Evolutionary conservation across 106 monocot species (phyloP), one percentile per base, ranked within the genome.

Genomic region (Platanthera zijinensis): DNA sequence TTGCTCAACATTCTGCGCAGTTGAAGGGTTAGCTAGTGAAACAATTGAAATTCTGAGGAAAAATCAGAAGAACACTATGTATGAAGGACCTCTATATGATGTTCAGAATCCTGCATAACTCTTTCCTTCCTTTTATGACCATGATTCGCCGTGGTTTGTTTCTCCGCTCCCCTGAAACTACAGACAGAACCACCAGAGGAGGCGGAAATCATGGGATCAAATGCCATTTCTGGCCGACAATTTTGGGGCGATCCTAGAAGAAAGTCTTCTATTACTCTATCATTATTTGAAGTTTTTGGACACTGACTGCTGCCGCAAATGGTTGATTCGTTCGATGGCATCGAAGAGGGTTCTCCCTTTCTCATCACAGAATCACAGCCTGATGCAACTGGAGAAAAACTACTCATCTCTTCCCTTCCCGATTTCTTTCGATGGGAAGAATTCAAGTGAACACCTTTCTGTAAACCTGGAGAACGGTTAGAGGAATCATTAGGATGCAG

Each of bases 81-180:
- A 5, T 11, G 0, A 2, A 39, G 3, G 77, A 95, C 95, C 95
- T 96, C 95, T 49, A 88, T 89, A 3, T 83, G 86, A 75, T 88
- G 86, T 75, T 82, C 88, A 18, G 85, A 84, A 49, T 88, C 95
- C n/a, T 84, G 87, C 10, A 48, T 70, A 74, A 84, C 83, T 74
- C 84, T 83, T 19, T 50, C 81, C 81, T 95, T 92, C 69, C 95
- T 87, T 76, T 92, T 92, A 39, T 66, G 54, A 47, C 79, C 73
- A 48, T 75, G 73, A 77, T 54, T 73, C 32, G 76, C 74, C 5
- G 57, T 64, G 14, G 50, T 86, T 76, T 73, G 82, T 28, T 83
- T 69, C 28, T 66, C 71, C 8, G 61, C 71, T 67, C 69, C 82
- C 57, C 85, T 83, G 15, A 83, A 78, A 72, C 87, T 87, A 66